Base-by-base conservation (phyloP, 371 early-diverging fungal species). In the Mucor mucedo region DNA sequence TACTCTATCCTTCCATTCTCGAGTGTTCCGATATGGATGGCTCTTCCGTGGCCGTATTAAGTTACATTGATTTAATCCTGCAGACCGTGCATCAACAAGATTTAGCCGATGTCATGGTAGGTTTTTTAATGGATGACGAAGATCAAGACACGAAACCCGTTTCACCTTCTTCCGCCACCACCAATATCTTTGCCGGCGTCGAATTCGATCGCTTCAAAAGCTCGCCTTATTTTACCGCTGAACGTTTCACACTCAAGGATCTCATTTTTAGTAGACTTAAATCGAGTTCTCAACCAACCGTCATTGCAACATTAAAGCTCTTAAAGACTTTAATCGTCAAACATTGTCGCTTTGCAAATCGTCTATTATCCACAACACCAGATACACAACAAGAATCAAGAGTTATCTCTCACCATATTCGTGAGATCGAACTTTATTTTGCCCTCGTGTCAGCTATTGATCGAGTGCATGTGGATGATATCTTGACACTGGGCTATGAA, bases 21-120 rank as follows among this genome's bases (percentile, higher is more conserved):
- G 93, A 93, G 60, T 91, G 93, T 64, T 92, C 93, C 0, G 98
- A 98, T 69, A 86, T 86, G 9, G 96, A 98, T 71, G 96, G 96
- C 1, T 93, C 94, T 49, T 90, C 95, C 4, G 93, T 95, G 0
- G 92, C 96, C 0, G 90, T 92, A 3, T 88, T 98, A 58, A 91
- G 88, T 57, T 98, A 98, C 63, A 83, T 97, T 48, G 92, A 92
- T 58, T 68, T 90, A 50, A 92, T 96, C 59, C 67, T 95, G 6
- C 90, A 89, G 47, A 84, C 86, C 0, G 70, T 94, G 7, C 83
- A 87, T 32, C 92, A 94, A 61, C 89, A 91, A 39, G 86, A 88
- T 21, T 72, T 95, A 55, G 86, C 91, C 6, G 83, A 89, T 40
- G 70, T 91, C 3, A 78, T 96, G 11, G 84, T 91, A 33, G 85